Percentiles rank a stretch among this genome's conserved stretches.
phyloP scores from a whole-genome alignment of 2,329 filamentous ascomycete genomes.

The Colletotrichum ledebouriae region DNA sequence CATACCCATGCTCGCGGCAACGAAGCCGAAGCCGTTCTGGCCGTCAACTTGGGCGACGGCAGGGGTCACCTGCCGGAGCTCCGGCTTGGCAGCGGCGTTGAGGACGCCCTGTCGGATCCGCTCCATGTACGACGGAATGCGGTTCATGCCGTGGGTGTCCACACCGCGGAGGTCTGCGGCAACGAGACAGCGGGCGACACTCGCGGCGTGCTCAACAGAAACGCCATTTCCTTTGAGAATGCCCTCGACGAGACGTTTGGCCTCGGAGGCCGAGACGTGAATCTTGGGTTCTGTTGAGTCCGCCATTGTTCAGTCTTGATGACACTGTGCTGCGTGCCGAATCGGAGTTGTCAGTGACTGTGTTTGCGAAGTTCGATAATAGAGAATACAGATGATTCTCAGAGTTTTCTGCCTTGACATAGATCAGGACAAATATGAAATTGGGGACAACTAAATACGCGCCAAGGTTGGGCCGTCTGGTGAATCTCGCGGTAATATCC shows the following conservation, averaged over 20 bases:
- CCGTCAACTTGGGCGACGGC: slow-evolving; percentile 78
- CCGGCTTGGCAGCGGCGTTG: slow-evolving; percentile 70
- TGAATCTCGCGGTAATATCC: neutral
- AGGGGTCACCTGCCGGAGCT: slow-evolving; percentile 73
- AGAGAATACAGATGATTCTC: neutral
- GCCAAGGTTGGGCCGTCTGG: neutral
- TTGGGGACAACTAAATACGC: too few relatives aligned
- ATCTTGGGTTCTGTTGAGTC: slow-evolving; percentile 44
- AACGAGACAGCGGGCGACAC: slow-evolving; percentile 77
- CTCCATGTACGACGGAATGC: slow-evolving; percentile 82
- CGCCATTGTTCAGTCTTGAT: slow-evolving; percentile 18
- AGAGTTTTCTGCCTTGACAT: neutral
- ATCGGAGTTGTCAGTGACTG: neutral
- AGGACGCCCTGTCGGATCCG: slow-evolving; percentile 79
- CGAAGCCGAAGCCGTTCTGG: slow-evolving; percentile 81
- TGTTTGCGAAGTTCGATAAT: neutral
- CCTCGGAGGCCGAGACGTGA: slow-evolving; percentile 56
- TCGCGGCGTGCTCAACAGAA: slow-evolving; percentile 67
- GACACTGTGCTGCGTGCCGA: slow-evolving; percentile 6
- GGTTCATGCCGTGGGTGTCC: slow-evolving; percentile 82
- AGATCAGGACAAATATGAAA: too few relatives aligned
- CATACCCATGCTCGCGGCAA: slow-evolving; percentile 78
- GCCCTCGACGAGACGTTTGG: slow-evolving; percentile 62
- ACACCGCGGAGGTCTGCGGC: slow-evolving; percentile 83
- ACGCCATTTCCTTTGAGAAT: slow-evolving; percentile 74